Percentiles rank a stretch among this genome's conserved stretches.
phyloP scores from a whole-genome alignment of 1,139 yeast genomes.

The Kodamaea ohmeri region DNA sequence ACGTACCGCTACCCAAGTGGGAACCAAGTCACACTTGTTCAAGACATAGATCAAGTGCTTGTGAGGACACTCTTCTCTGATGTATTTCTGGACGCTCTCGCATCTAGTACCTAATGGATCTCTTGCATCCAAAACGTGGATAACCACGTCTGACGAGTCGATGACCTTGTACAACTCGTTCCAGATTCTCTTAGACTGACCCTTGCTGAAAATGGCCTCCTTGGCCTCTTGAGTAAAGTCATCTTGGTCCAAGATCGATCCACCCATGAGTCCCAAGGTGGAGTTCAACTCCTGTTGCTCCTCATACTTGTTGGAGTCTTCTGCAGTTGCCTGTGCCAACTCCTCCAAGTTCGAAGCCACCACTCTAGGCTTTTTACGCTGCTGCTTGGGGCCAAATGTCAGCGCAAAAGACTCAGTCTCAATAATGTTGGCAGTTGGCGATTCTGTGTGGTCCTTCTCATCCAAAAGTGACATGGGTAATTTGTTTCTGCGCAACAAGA shows the following conservation, averaged over 20 bases:
- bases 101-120: constrained; percentile 97
- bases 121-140: constrained; percentile 95
- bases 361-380: constrained; percentile 84
- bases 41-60: constrained; percentile 92
- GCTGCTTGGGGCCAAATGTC: constrained; percentile 94
- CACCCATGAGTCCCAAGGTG: constrained; percentile 79
- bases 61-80: constrained; percentile 91
- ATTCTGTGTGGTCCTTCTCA: constrained; percentile 70
- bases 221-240: constrained; percentile 88
- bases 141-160: constrained; percentile 95
- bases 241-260: constrained; percentile 61
- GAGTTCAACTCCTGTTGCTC: constrained; percentile 75
- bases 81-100: constrained; percentile 87
- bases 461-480: constrained; percentile 93
- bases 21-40: constrained; percentile 97
- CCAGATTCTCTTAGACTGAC: constrained; percentile 98
- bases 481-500: constrained; percentile 82
- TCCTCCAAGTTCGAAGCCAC: constrained; percentile 81
- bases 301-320: constrained; percentile 59
- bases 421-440: constrained; percentile 75
- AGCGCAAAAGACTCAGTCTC: constrained; percentile 83
- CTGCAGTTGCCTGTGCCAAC: constrained; percentile 59
- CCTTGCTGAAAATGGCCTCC: constrained; percentile 93
- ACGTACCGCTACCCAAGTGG: constrained; percentile 99
- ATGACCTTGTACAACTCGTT: constrained; percentile 94